Evolutionary conservation across 2,329 filamentous ascomycete genomes (phyloP), one percentile per base, ranked within the genome.

Genomic region (Myriosclerotinia duriaeana): DNA sequence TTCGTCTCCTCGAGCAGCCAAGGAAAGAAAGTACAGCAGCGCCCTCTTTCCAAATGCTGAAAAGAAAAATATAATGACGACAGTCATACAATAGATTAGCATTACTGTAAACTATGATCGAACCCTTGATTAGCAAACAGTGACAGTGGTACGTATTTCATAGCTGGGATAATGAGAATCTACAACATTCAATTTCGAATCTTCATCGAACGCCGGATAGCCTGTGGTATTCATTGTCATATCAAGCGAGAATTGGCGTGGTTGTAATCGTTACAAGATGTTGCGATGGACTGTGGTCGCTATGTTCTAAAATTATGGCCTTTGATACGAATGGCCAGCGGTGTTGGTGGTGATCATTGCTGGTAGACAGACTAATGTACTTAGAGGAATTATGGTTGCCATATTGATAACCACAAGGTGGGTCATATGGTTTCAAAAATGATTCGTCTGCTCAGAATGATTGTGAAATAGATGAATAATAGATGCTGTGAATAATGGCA

Each of bases 91-190:
- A n/a, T 36, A 5, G 6, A 48, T 12, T 36, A 46, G 26, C 11
- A n/a, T 46, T 3, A 20, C 9, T 15, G 40, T 11, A 46, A 17
- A 48, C 26, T 59, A 36, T 22, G n/a, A 6, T 34, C n/a, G 14
- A 17, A 17, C n/a, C 1, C 6, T 6, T 46, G 11, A 7, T 59
- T 59, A 48, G 26, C 15, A 48, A 1, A 48, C 8, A 12, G 5
- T 12, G 12, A 14, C 5, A 1, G 6, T 8, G 6, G 1, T 46
- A 15, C 7, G 3, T 1, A 34, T 34, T 1, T 34, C 6, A 6
- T 34, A 34, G 30, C 30, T 34, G 30, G 2, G 5, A 8, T 2
- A 15, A 22, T 6, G 30, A 36, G 20, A 2, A 59, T 42, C 48
- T 22, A 48, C 56, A 3, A 9, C 26, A 11, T 9, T 5, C 6